These are phyloP conservation scores for Saksenaea oblongispora DNA, from an alignment of 371 early-diverging fungal species.

Conservation along the genomic window DNA sequence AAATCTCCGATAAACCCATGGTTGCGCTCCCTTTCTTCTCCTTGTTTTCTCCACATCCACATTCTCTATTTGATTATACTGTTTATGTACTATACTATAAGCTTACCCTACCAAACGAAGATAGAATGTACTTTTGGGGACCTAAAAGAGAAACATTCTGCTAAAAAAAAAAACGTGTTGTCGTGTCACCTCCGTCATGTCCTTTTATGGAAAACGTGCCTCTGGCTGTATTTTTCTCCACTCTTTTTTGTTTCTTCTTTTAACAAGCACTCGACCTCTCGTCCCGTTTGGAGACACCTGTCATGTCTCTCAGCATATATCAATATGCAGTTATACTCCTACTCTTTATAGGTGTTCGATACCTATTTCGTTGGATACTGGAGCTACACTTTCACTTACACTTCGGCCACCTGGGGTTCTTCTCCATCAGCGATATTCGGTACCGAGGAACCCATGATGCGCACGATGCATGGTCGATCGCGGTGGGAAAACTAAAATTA, in stretches of 20 bases:
- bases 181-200: conserved; percentile 2
- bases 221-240: background rate
- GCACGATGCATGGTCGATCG: conserved; percentile 26
- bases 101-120: background rate
- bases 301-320: conserved; percentile 23
- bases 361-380: conserved; percentile 23
- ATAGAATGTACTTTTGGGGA: background rate
- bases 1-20: background rate
- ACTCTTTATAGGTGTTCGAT: conserved; percentile 13
- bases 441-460: conserved; percentile 27
- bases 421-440: conserved; percentile 39
- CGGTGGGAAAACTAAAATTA: conserved; percentile 45
- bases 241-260: background rate
- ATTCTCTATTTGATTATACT: background rate
- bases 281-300: conserved; percentile 5
- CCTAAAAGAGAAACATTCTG: background rate
- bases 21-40: background rate
- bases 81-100: background rate
- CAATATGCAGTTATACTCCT: conserved; percentile 22
- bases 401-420: conserved; percentile 44
- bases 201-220: conserved; percentile 2
- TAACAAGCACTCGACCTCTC: background rate
- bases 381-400: conserved; percentile 38
- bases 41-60: background rate
- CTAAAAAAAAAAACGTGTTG: conserved; percentile 1